Conservation (phyloP, 1,284 basidiomycete species). For the Irpex sp. region DNA sequence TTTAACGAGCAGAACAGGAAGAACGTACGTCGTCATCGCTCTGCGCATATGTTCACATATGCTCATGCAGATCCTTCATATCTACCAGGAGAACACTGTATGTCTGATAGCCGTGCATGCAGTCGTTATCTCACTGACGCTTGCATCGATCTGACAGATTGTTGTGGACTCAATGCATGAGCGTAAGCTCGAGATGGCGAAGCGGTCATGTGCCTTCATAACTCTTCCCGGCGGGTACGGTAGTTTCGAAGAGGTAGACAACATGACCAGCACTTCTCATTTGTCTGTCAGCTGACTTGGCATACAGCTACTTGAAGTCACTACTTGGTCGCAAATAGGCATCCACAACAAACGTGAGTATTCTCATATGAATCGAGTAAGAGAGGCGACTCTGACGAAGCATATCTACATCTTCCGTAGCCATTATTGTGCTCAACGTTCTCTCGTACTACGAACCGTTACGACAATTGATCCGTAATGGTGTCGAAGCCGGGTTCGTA, state of each 20-base stretch:
- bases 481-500: constrained; percentile 75
- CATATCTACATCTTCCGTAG: constrained; percentile 27
- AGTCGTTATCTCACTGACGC: neutral
- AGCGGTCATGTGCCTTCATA: constrained; percentile 72
- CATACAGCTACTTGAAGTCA: constrained; percentile 74
- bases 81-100: constrained; percentile 45
- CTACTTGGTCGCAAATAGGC: constrained; percentile 88
- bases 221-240: constrained; percentile 89
- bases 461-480: constrained; percentile 62
- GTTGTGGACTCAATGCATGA: constrained; percentile 89
- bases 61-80: neutral
- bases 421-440: constrained; percentile 81
- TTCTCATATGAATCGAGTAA: constrained; percentile 3
- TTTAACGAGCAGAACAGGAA: constrained; percentile 33
- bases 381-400: neutral
- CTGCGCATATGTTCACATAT: neutral
- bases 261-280: neutral
- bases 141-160: constrained; percentile 37
- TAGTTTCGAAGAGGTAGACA: constrained; percentile 80
- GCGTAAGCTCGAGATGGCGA: constrained; percentile 86
- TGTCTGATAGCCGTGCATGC: constrained; percentile 16
- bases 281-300: neutral
- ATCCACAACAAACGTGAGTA: constrained; percentile 80
- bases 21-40: constrained; percentile 29
- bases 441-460: constrained; percentile 76